Conservation (phyloP, 805 yeast genomes). For the Ogataea philodendri region DNA sequence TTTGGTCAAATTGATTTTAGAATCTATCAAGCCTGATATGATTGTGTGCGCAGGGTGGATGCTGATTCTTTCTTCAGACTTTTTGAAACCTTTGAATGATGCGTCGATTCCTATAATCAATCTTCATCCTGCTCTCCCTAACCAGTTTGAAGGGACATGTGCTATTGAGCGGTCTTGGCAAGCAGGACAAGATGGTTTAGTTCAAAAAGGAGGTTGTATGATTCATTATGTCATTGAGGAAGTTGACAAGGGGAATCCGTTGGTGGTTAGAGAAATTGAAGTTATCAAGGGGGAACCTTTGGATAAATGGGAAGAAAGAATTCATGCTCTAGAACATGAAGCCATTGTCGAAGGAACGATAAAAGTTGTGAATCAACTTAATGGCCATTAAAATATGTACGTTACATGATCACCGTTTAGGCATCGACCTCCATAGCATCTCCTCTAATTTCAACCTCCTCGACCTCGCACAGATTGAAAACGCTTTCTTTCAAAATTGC, state of each 20-base stretch:
- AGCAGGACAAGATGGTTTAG: conserved; percentile 84
- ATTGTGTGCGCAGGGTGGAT: conserved; percentile 99
- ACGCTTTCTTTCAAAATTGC: conserved; percentile 72
- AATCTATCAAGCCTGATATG: conserved; percentile 64
- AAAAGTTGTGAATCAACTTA: conserved; percentile 48
- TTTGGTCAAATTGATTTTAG: conserved; percentile 63
- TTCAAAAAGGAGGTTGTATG: conserved; percentile 86
- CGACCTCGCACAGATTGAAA: conserved; percentile 61
- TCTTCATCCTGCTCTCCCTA: conserved; percentile 95
- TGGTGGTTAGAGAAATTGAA: conserved; percentile 75
- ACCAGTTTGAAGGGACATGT: conserved; percentile 94
- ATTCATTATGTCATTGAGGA: conserved; percentile 94
- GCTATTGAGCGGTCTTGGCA: conserved; percentile 97
- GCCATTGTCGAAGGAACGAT: conserved; percentile 93
- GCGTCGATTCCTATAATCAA: conserved; percentile 78
- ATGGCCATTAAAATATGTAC: conserved; percentile 5
- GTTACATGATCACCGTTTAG: conserved; percentile 1
- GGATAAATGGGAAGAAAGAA: conserved; percentile 77
- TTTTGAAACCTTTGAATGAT: conserved; percentile 61
- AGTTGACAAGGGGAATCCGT: conserved; percentile 91
- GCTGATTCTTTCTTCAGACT: conserved; percentile 80
- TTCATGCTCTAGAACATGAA: conserved; percentile 78
- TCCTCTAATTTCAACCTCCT: conserved; percentile 37
- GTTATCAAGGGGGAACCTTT: conserved; percentile 70
- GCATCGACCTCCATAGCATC: conserved; percentile 53